These are phyloP conservation scores for Pythium scleroteichum DNA, from an alignment of 352 stramenopile species.

Conservation along the genomic window DNA sequence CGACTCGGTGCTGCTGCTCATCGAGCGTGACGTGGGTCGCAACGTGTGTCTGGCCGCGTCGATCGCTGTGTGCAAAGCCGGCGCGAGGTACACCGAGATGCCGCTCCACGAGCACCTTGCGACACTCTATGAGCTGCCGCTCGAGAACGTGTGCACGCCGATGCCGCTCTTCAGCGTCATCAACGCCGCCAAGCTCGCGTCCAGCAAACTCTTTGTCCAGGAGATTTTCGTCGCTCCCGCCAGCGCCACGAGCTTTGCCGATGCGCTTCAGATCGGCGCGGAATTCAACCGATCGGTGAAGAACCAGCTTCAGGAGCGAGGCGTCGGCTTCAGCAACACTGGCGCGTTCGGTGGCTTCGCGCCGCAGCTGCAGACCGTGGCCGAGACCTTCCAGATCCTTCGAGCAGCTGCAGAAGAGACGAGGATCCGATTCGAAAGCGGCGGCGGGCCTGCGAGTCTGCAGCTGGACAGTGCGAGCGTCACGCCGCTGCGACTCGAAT, in stretches of 20 bases:
- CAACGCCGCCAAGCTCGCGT: conserved; percentile 61
- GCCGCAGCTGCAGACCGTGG: conserved; percentile 56
- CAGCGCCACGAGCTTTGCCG: conserved; percentile 55
- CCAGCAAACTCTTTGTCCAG: conserved; percentile 69
- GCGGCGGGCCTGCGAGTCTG: conserved; percentile 26
- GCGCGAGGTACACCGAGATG: conserved; percentile 57
- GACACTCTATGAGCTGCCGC: conserved; percentile 39
- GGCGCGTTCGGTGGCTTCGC: conserved; percentile 63
- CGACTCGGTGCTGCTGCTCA: conserved; percentile 35
- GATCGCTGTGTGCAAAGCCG: conserved; percentile 60
- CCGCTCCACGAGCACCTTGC: conserved; percentile 60
- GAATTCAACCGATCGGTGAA: conserved; percentile 47
- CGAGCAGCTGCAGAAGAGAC: conserved; percentile 51
- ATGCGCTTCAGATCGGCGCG: conserved; percentile 58
- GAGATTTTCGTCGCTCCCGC: conserved; percentile 61
- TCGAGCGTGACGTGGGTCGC: conserved; percentile 51
- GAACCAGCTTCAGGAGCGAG: conserved; percentile 47
- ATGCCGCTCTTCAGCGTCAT: conserved; percentile 78
- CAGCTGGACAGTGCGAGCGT: conserved; percentile 35
- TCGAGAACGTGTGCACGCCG: conserved; percentile 50
- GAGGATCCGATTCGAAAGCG: conserved; percentile 28
- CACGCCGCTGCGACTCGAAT: conserved; percentile 45
- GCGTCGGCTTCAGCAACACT: conserved; percentile 60
- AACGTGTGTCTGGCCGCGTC: conserved; percentile 65
- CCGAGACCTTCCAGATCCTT: conserved; percentile 62